phyloP scores from a whole-genome alignment of 2,329 filamentous ascomycete species.

The Aspergillus costaricaensis region DNA sequence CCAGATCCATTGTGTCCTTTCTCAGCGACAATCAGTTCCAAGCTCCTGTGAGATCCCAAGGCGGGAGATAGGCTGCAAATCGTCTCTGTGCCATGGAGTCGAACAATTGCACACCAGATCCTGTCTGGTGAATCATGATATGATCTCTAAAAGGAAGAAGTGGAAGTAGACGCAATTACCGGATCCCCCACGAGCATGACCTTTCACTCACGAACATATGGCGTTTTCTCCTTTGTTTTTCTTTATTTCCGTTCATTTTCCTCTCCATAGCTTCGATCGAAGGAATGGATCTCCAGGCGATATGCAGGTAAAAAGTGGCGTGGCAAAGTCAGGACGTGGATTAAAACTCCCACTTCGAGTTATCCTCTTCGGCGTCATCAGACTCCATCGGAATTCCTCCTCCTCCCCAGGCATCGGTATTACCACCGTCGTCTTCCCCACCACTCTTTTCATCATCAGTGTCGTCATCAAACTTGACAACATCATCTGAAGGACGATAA shows the following conservation, averaged over 20 bases:
- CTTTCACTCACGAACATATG: background rate
- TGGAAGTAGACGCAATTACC: background rate
- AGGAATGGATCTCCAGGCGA: background rate
- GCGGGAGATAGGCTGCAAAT: background rate
- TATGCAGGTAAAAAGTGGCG: background rate
- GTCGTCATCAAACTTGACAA: constrained; percentile 56
- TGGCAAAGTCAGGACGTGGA: too few species aligned
- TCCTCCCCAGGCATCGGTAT: constrained; percentile 23
- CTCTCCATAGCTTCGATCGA: too few species aligned
- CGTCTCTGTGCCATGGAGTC: background rate
- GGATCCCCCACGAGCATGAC: background rate
- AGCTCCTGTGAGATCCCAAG: background rate
- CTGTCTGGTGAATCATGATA: background rate
- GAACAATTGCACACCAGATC: background rate
- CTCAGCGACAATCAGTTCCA: background rate
- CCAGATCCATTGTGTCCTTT: background rate
- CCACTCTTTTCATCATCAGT: constrained; percentile 45
- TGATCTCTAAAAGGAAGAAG: background rate
- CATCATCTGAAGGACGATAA: constrained; percentile 49
- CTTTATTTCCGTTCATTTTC: too few species aligned
- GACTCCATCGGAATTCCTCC: constrained; percentile 10
- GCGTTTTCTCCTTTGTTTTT: too few species aligned
- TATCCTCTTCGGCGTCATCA: background rate
- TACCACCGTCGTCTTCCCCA: constrained; percentile 20
- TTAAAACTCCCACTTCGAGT: constrained; percentile 5